Base-by-base conservation (phyloP, 257 asterid genomes). In the Solanum ossicruentum region DNA sequence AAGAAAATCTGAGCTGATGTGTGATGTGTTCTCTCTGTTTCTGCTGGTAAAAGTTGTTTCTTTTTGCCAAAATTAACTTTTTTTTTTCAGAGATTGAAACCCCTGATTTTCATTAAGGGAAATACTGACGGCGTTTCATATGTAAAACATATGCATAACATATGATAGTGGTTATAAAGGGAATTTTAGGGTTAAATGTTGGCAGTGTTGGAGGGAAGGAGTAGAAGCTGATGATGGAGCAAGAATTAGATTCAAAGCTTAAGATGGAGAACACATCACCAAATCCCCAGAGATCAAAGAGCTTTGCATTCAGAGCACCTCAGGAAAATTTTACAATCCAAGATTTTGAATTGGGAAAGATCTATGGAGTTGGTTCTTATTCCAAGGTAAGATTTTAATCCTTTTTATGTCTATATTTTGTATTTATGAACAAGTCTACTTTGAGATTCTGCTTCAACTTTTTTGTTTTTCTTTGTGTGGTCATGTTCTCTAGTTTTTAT, bases 281-380 rank as follows among this genome's bases (percentile, higher is more conserved):
- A 56, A 81, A 28, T 81, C 84, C 96, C 82, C 96, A 89, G 90
- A 89, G 92, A 93, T 93, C 98, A 85, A 94, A 92, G 88, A 93
- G 93, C 86, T 96, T 94, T 88, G 92, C 92, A 17, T 96, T 96
- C 86, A 94, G 97, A 87, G 99, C 99, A 36, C 99, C 99, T 2
- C 98, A 94, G 92, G 98, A 94, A 91, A 92, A 93, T 91, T 95
- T 95, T 82, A 90, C 88, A 87, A 92, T 96, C 82, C 99, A 96
- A 87, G 98, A 96, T 90, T 96, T 96, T 92, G 97, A 96, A 86
- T 88, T 94, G 92, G 99, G 92, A 72, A 94, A 94, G 92, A 96
- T 96, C 92, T 96, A 96, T 90, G 99, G 99, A 71, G 98, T 94
- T 89, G 99, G 99, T 91, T 96, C 99, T 86, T 96, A 96, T 91